phyloP scores from a whole-genome alignment of 2,329 filamentous ascomycete species.

The Cucurbitaria berberidis region DNA sequence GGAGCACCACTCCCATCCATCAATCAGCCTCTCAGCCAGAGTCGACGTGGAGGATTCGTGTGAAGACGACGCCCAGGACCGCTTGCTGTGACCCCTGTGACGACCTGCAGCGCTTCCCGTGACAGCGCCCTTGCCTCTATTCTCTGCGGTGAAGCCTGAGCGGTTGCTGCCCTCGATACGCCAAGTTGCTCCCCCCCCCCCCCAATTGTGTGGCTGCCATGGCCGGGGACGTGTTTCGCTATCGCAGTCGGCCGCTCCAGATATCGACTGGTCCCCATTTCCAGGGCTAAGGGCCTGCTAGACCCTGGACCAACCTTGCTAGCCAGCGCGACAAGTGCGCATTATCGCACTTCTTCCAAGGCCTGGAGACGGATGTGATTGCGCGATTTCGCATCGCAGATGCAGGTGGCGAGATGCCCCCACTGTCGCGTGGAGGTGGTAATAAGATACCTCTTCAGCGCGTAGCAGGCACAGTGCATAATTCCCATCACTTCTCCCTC shows the following conservation, averaged over 20 bases:
- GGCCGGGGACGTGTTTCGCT: slow-evolving; percentile 1
- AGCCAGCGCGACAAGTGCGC: slow-evolving; percentile 1
- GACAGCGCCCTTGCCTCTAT: slow-evolving; percentile 16
- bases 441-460: too few relatives aligned
- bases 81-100: slow-evolving; percentile 10
- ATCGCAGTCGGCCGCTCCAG: background rate
- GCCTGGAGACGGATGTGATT: background rate
- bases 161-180: slow-evolving; percentile 15
- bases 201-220: slow-evolving; percentile 11
- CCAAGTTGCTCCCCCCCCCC: too few relatives aligned
- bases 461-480: background rate
- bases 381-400: slow-evolving; percentile 1
- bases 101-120: slow-evolving; percentile 16
- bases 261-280: background rate
- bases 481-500: too few relatives aligned
- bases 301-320: background rate
- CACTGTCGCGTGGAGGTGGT: slow-evolving; percentile 4
- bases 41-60: slow-evolving; percentile 1
- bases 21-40: too few relatives aligned
- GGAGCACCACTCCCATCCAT: background rate
- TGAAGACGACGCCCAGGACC: slow-evolving; percentile 1
- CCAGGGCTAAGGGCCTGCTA: slow-evolving; percentile 2
- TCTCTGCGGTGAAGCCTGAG: slow-evolving; percentile 15
- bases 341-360: slow-evolving; percentile 3
- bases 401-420: background rate